Evolutionary conservation across 2,329 filamentous ascomycete genomes (phyloP).

Genomic region (Leptosphaerulina australis): DNA sequence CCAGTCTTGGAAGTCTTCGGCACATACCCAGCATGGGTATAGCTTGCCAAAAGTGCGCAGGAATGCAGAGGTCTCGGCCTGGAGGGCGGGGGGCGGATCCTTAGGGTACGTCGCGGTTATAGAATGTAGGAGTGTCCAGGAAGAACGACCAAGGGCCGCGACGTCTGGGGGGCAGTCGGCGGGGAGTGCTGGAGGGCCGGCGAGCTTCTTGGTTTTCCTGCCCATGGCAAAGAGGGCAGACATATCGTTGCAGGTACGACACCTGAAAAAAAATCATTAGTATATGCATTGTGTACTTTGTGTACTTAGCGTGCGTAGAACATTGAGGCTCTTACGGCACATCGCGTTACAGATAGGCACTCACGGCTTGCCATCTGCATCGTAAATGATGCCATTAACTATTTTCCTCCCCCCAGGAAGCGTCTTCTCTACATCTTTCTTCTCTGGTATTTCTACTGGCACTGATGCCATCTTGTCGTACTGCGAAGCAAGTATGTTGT

Average conservation of each 20-base stretch:
- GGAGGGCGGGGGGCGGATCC: constrained; percentile 69
- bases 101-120: constrained; percentile 87
- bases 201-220: constrained; percentile 33
- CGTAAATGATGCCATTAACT: constrained; percentile 75
- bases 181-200: constrained; percentile 41
- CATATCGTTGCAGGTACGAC: constrained; percentile 71
- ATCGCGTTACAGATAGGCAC: constrained; percentile 42
- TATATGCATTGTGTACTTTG: not conserved
- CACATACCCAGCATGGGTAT: constrained; percentile 96
- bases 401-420: constrained; percentile 57
- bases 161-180: constrained; percentile 89
- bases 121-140: constrained; percentile 93
- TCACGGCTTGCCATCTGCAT: constrained; percentile 84
- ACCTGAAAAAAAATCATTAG: constrained; percentile 55
- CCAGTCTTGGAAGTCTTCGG: constrained; percentile 86
- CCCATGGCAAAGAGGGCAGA: constrained; percentile 61
- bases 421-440: constrained; percentile 35
- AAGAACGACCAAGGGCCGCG: constrained; percentile 80
- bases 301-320: not conserved
- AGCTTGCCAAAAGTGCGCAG: constrained; percentile 80
- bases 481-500: not conserved
- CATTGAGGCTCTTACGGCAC: constrained; percentile 17
- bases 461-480: constrained; percentile 31
- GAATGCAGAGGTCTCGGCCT: constrained; percentile 78
- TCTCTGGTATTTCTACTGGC: constrained; percentile 30